phyloP scores from a whole-genome alignment of 352 stramenopile species.

The Pythium aristosporum region DNA sequence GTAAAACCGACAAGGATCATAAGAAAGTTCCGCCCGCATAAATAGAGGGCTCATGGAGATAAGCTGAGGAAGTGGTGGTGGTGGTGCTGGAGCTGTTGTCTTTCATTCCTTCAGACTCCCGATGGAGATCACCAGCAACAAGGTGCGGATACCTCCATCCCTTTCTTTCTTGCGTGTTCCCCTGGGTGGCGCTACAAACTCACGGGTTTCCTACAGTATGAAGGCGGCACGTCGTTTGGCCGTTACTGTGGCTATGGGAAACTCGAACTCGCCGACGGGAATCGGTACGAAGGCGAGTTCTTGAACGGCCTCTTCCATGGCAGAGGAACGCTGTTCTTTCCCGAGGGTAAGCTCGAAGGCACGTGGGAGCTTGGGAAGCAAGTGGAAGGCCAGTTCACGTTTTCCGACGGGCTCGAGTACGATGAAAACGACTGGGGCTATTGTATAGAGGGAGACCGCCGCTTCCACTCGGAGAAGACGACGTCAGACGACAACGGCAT shows the following conservation, averaged over 20 bases:
- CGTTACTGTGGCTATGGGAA: conserved; percentile 58
- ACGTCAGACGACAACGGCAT: conserved; percentile 44
- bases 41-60: conserved; percentile 13
- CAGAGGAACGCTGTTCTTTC: conserved; percentile 66
- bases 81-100: background rate
- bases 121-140: conserved; percentile 26
- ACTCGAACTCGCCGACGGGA: conserved; percentile 57
- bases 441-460: conserved; percentile 57
- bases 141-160: background rate
- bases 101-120: background rate
- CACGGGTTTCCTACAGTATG: conserved; percentile 35
- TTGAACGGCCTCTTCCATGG: conserved; percentile 80
- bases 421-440: conserved; percentile 60
- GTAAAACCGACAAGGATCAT: background rate
- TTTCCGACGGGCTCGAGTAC: conserved; percentile 75
- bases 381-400: conserved; percentile 74
- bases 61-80: background rate
- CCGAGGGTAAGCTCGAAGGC: conserved; percentile 65
- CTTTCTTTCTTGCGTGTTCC: no score
- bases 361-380: conserved; percentile 74
- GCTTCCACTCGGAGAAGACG: conserved; percentile 69
- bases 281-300: conserved; percentile 81
- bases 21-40: conserved; percentile 11
- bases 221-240: conserved; percentile 55
- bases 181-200: no score